These are phyloP conservation scores for Penicillium sp. DNA, from an alignment of 2,329 filamentous ascomycete species.

Conservation along the genomic window DNA sequence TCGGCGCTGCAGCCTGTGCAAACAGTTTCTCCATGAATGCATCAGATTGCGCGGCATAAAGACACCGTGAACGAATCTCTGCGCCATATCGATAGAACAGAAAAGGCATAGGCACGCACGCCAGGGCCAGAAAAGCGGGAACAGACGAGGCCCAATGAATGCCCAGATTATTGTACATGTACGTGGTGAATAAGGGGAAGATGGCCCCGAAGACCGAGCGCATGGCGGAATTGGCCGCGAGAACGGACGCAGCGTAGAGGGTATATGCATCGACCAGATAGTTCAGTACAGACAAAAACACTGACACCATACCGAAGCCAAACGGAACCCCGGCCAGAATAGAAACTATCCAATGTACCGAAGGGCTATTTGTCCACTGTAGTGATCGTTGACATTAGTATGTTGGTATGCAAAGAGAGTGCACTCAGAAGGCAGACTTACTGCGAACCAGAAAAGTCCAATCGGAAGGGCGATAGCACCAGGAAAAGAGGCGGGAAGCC, in stretches of 20 bases:
- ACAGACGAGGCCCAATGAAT: slow-evolving; percentile 48
- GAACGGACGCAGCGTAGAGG: slow-evolving; percentile 24
- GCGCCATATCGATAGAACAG: slow-evolving; percentile 41
- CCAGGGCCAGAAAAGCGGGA: slow-evolving; percentile 43
- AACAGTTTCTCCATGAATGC: slow-evolving; percentile 34
- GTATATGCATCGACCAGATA: slow-evolving; percentile 32
- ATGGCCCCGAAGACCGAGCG: slow-evolving; percentile 29
- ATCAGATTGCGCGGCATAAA: slow-evolving; percentile 34
- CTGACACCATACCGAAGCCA: slow-evolving; percentile 40
- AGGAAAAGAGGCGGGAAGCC: slow-evolving; percentile 47
- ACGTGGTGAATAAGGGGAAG: slow-evolving; percentile 39
- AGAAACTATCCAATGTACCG: slow-evolving; percentile 37
- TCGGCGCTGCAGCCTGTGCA: neutral
- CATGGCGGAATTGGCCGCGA: slow-evolving; percentile 32
- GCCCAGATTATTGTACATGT: slow-evolving; percentile 43
- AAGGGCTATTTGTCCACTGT: slow-evolving; percentile 38
- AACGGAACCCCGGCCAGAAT: slow-evolving; percentile 30
- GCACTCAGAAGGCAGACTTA: slow-evolving; percentile 50
- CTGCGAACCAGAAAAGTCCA: slow-evolving; percentile 46
- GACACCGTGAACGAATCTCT: slow-evolving; percentile 36
- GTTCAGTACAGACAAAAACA: slow-evolving; percentile 34
- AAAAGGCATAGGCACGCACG: slow-evolving; percentile 42
- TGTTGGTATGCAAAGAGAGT: slow-evolving; percentile 22
- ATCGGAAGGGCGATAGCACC: slow-evolving; percentile 47
- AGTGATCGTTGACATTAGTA: slow-evolving; percentile 10